Evolutionary conservation across 2,329 filamentous ascomycete species (phyloP), one percentile per base, ranked within the genome.

Genomic region (Fusarium odoratissimum): DNA sequence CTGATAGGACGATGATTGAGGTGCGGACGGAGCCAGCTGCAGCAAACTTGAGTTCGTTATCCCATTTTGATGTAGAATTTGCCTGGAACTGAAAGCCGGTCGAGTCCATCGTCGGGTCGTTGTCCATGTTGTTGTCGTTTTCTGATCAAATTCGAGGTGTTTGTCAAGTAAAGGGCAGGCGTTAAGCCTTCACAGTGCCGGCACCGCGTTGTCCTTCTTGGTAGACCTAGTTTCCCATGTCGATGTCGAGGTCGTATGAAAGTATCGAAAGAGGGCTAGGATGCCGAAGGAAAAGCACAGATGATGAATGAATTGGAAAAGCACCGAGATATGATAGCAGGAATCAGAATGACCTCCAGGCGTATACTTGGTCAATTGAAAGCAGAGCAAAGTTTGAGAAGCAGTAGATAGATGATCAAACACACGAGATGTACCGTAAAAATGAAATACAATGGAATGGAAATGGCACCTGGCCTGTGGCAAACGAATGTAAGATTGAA

Each of bases 1-100:
- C 81, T 40, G 89, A 87, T 60, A 91, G 83, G 67, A 91, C 89
- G 62, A 91, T 87, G 46, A 88, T 89, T 30, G 89, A 90, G 23
- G 87, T 90, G 73, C 90, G 85, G 75, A 90, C 84, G 38, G 89
- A 90, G 75, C 86, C 89, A 69, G 86, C 85, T 21, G 86, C 83
- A 35, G 85, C 84, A 71, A 89, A 87, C 64, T 82, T 84, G 72
- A 89, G 83, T 71, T 88, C 78, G 75, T 87, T 86, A 73, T 87
- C 84, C 69, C 88, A 79, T 42, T 83, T 79, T 42, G 83, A 83
- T 10, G 85, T 84, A 37, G 82, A 80, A 76, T 86, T 88, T 73
- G 76, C 69, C 65, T 76, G 75, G 64, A 79, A 80, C 37, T 72
- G 67, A 60, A 81, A 81, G 37, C 78, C 81, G n/a, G 71, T 56